A percentile compares a stretch with the other conserved stretches of the same genome.
Conservation (phyloP, 2,329 filamentous ascomycete species). For the Aspergillus puulaauensis region DNA sequence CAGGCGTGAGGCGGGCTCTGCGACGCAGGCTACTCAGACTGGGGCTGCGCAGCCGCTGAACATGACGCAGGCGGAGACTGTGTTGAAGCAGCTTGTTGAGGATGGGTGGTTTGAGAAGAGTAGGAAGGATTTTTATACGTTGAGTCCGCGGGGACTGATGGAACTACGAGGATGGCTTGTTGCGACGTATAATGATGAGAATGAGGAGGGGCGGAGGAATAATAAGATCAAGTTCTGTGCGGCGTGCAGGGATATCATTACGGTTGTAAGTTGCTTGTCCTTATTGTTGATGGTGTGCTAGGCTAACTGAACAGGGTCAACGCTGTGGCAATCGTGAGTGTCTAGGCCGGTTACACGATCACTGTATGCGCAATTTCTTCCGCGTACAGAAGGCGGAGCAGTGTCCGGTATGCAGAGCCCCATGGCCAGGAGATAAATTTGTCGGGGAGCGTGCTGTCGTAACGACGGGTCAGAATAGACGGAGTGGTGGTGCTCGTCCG, state of each 20-base stretch:
- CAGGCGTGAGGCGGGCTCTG: conserved; percentile 49
- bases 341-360: conserved; percentile 69
- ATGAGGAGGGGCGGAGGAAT: conserved; percentile 54
- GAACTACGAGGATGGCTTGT: conserved; percentile 82
- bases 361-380: conserved; percentile 74
- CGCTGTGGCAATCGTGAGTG: conserved; percentile 71
- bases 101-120: conserved; percentile 87
- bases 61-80: conserved; percentile 72
- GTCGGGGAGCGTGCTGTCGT: conserved; percentile 54
- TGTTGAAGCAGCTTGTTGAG: conserved; percentile 68
- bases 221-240: conserved; percentile 82
- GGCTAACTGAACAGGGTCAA: conserved; percentile 56
- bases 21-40: conserved; percentile 36
- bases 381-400: conserved; percentile 59
- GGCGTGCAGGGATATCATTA: conserved; percentile 87
- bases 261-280: conserved; percentile 52
- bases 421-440: conserved; percentile 52
- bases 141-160: conserved; percentile 76
- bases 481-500: conserved; percentile 18
- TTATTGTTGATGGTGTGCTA: background rate
- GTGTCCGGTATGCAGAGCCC: conserved; percentile 61
- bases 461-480: conserved; percentile 16
- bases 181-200: conserved; percentile 83
- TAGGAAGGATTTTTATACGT: conserved; percentile 66
- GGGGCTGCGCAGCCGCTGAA: conserved; percentile 58